Percentiles rank a stretch among this genome's conserved stretches.
phyloP scores from a whole-genome alignment of 495 filamentous ascomycete genomes.

The Parathielavia appendiculata region DNA sequence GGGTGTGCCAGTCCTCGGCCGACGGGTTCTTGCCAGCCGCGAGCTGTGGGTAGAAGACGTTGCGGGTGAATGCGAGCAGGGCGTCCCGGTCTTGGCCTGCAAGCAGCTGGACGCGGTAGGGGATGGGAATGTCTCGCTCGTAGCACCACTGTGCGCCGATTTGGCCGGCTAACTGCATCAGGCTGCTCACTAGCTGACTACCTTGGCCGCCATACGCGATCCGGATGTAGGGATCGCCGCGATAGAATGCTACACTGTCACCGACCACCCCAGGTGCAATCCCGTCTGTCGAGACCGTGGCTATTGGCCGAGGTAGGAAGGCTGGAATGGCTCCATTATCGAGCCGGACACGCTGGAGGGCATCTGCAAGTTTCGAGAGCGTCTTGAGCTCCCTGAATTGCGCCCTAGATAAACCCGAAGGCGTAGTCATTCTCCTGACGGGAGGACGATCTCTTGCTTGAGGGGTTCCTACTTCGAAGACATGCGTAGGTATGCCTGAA shows the following conservation, averaged over 20 bases:
- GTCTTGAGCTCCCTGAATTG: constrained; percentile 33
- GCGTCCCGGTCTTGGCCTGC: constrained; percentile 45
- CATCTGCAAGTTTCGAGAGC: constrained; percentile 35
- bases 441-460: constrained; percentile 19
- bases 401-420: constrained; percentile 28
- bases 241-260: constrained; percentile 23
- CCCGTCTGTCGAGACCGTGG: constrained; percentile 31
- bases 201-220: constrained; percentile 28
- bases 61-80: constrained; percentile 44
- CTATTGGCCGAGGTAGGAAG: constrained; percentile 32
- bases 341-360: constrained; percentile 33
- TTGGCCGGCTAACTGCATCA: constrained; percentile 78
- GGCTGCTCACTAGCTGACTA: constrained; percentile 36
- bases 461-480: constrained; percentile 33
- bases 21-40: constrained; percentile 52
- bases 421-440: constrained; percentile 33
- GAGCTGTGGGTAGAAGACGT: constrained; percentile 47
- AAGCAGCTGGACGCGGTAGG: constrained; percentile 65
- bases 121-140: constrained; percentile 68
- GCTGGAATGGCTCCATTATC: constrained; percentile 37
- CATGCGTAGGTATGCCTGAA: constrained; percentile 6
- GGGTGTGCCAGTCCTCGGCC: constrained; percentile 55
- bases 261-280: constrained; percentile 12
- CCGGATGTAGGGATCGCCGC: constrained; percentile 40
- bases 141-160: constrained; percentile 68